phyloP scores from a whole-genome alignment of 192 early-diverging fungal genomes.

The Entomortierella beljakovae region DNA sequence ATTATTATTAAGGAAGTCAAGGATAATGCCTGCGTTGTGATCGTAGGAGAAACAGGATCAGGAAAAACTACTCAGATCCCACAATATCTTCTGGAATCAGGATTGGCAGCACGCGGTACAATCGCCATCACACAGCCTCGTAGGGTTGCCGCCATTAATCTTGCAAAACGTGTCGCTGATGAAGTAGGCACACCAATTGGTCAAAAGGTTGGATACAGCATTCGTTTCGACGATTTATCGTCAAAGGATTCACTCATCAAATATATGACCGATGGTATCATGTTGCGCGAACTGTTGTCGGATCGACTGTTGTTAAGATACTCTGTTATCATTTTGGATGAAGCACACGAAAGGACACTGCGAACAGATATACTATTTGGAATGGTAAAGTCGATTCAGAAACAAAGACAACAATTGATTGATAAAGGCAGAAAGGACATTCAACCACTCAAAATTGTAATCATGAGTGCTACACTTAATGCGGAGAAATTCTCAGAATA shows the following conservation, averaged over 20 bases:
- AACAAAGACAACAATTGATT: conserved; percentile 64
- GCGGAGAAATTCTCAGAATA: conserved; percentile 92
- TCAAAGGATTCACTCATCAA: conserved; percentile 83
- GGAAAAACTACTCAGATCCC: conserved; percentile 99
- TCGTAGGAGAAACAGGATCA: conserved; percentile 98
- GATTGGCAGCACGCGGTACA: conserved; percentile 67
- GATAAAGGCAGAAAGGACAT: conserved; percentile 52
- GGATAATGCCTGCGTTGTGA: conserved; percentile 90
- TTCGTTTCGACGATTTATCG: conserved; percentile 96
- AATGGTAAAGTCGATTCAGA: conserved; percentile 91
- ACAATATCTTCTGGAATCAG: conserved; percentile 86
- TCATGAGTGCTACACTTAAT: conserved; percentile 98
- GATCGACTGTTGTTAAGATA: conserved; percentile 85
- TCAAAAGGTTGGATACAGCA: conserved; percentile 90
- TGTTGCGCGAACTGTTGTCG: conserved; percentile 89
- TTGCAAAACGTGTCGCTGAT: conserved; percentile 83
- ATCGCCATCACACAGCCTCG: conserved; percentile 90
- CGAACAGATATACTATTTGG: conserved; percentile 98
- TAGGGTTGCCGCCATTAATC: conserved; percentile 85
- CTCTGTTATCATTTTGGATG: conserved; percentile 91
- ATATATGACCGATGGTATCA: conserved; percentile 97
- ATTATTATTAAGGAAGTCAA: conserved; percentile 85
- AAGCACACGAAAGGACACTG: conserved; percentile 98
- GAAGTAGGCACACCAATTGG: conserved; percentile 81
- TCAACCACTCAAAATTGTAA: conserved; percentile 85